Base-by-base conservation (phyloP, 306 rosid genomes). In the Malus asiatica region DNA sequence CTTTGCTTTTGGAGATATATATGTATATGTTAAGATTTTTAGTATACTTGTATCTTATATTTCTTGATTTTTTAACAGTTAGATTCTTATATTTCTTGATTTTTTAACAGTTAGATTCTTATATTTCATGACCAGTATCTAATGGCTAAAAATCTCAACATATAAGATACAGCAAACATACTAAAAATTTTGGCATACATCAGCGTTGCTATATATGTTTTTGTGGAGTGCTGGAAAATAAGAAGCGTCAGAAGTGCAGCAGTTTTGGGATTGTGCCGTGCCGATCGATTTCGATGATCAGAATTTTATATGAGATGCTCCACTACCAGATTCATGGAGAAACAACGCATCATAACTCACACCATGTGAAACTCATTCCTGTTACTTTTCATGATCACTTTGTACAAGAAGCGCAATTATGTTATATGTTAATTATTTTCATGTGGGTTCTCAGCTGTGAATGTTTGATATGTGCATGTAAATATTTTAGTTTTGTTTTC, bases 191-290 rank as follows among this genome's bases (percentile, higher is more conserved):
- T 48, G 53, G 53, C 55, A 51, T 51, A 51, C 8, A 51, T 51
- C 55, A 48, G 20, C 20, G 2, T 48, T 48, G 55, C 13, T 6
- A 58, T 22, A 3, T 11, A 10, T 59, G 64, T 59, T 13, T 48
- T 22, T 82, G 79, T 42, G 65, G 82, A 67, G 62, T 80, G 89
- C 75, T 65, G 70, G 71, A 76, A 77, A 72, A 63, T 65, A 66
- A 70, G 76, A 29, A 44, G 40, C 66, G 38, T 14, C 66, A 27
- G 11, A 15, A 61, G 64, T 22, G 64, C 32, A 59, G 3, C 64
- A 11, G 32, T 59, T 58, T 22, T 51, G 64, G 64, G 66, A 25
- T 2, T 61, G 35, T 61, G 38, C 66, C 66, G 29, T 27, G 38
- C 66, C 66, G 30, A 61, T 10, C 66, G 30, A 61, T 10, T 59